These are phyloP conservation scores for Aquilaria agallochum DNA, from an alignment of 441 rosid species.

Conservation along the genomic window DNA sequence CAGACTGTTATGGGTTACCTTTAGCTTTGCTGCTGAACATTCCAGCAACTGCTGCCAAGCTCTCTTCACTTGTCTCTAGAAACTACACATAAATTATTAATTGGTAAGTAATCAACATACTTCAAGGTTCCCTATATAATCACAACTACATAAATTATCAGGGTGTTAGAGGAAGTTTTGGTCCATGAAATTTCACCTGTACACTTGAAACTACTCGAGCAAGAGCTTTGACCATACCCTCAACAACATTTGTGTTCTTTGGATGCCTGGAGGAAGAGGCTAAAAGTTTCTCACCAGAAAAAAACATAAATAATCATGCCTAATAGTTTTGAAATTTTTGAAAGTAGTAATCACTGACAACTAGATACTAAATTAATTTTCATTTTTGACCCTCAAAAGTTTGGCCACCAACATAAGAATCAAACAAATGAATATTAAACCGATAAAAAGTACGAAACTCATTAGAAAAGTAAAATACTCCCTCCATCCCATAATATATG, in stretches of 20 bases:
- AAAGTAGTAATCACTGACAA: constrained; percentile 3
- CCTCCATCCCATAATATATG: too few species aligned
- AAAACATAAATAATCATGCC: constrained; percentile 7
- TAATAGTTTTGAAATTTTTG: constrained; percentile 6
- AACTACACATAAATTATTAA: constrained; percentile 29
- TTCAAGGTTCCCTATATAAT: too few species aligned
- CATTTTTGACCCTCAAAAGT: too few species aligned
- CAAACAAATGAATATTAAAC: too few species aligned
- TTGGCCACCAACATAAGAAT: too few species aligned
- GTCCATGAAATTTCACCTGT: constrained; percentile 55
- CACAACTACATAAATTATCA: too few species aligned
- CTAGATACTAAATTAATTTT: background rate
- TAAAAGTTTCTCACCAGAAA: constrained; percentile 18
- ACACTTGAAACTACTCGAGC: constrained; percentile 98
- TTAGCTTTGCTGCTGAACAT: constrained; percentile 99
- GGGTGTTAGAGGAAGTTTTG: too few species aligned
- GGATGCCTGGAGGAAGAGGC: constrained; percentile 65
- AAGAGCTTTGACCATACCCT: constrained; percentile 97
- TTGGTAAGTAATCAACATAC: too few species aligned
- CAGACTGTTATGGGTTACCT: constrained; percentile 39
- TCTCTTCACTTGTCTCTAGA: constrained; percentile 98
- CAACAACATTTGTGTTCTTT: constrained; percentile 96
- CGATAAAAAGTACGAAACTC: too few species aligned
- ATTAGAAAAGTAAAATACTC: too few species aligned
- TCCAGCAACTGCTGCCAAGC: constrained; percentile 98